Conservation (phyloP, 2,329 filamentous ascomycete species). For the Curvularia hawaiiensis region DNA sequence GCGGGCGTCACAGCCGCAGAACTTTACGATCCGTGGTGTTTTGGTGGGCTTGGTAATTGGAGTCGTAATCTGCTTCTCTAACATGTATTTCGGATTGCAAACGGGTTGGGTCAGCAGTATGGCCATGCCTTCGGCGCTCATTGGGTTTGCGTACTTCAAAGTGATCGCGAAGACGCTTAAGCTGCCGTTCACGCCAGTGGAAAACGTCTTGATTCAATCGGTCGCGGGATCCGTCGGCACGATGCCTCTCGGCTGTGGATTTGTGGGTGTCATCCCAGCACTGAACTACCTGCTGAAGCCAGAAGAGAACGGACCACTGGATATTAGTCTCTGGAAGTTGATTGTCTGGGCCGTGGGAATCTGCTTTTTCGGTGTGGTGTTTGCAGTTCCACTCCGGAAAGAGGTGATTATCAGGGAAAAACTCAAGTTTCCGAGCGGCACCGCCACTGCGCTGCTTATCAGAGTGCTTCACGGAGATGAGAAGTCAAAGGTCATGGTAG, state of each 20-base stretch:
- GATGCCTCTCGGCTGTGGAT: slow-evolving; percentile 94
- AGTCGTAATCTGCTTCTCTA: slow-evolving; percentile 90
- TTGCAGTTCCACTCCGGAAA: slow-evolving; percentile 86
- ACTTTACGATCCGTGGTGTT: slow-evolving; percentile 85
- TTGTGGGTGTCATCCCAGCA: slow-evolving; percentile 92
- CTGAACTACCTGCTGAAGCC: slow-evolving; percentile 82
- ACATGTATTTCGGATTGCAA: slow-evolving; percentile 99
- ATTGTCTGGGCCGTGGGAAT: slow-evolving; percentile 91
- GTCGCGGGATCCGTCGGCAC: slow-evolving; percentile 95
- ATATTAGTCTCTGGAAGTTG: slow-evolving; percentile 74
- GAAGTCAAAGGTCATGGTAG: slow-evolving; percentile 23
- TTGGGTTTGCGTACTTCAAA: slow-evolving; percentile 94
- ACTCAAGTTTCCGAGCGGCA: slow-evolving; percentile 92
- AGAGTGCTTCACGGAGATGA: slow-evolving; percentile 77
- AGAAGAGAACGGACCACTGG: slow-evolving; percentile 78
- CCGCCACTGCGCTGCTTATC: slow-evolving; percentile 93
- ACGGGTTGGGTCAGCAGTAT: slow-evolving; percentile 85
- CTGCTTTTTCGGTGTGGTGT: slow-evolving; percentile 96
- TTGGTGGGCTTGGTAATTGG: slow-evolving; percentile 82
- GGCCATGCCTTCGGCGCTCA: slow-evolving; percentile 94
- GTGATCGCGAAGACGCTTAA: slow-evolving; percentile 72
- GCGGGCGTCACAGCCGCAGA: slow-evolving; percentile 57
- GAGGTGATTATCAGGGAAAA: slow-evolving; percentile 94
- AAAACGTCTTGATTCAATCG: slow-evolving; percentile 96
- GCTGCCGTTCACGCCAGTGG: slow-evolving; percentile 87